Evolutionary conservation across 176 grass and related monocot genomes (phyloP), one percentile per base, ranked within the genome.

Genomic region (Musa troglodytarum): DNA sequence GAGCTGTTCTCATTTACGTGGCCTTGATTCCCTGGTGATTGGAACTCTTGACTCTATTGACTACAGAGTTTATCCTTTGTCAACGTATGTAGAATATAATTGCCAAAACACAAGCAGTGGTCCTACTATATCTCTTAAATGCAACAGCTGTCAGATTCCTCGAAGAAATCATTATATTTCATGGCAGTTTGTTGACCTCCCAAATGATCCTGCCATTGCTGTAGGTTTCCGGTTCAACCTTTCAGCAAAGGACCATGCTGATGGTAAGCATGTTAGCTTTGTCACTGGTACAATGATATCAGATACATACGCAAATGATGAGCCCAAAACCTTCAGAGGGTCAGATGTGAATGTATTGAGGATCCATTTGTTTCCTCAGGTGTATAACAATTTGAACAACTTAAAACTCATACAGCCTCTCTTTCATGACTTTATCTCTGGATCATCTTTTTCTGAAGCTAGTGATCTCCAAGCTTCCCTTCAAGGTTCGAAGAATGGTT

Each of bases 301-400:
- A 2, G 86, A 87, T 14, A 90, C 83, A 20, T 88, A 79, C n/a
- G 58, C 56, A 49, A 82, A 98, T 76, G 64, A 80, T 70, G 89
- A 77, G 28, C 79, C 80, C 50, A 91, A 89, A 81, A 93, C 94
- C 23, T 93, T 89, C 76, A 98, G 94, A 87, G 94, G 94, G 10
- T 17, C 15, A 49, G 94, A 98, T 62, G 85, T 84, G 9, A 98
- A 91, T 80, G 84, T 98, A n/a, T 87, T 98, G 68, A 98, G 87
- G 78, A 91, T 98, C 65, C 90, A 91, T 56, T 74, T 98, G 74
- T 98, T 98, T 81, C 94, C 90, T 82, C 86, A 93, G 72, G 83
- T 80, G 61, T 98, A 98, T 82, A 83, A 82, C 53, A 87, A 87
- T 54, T 79, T 69, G 66, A 76, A 82, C 58, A 73, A 85, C 77